A percentile compares a stretch with the other conserved stretches of the same genome.
Conservation (phyloP, 176 grass and related monocot genomes). For the Carex kokanica region DNA sequence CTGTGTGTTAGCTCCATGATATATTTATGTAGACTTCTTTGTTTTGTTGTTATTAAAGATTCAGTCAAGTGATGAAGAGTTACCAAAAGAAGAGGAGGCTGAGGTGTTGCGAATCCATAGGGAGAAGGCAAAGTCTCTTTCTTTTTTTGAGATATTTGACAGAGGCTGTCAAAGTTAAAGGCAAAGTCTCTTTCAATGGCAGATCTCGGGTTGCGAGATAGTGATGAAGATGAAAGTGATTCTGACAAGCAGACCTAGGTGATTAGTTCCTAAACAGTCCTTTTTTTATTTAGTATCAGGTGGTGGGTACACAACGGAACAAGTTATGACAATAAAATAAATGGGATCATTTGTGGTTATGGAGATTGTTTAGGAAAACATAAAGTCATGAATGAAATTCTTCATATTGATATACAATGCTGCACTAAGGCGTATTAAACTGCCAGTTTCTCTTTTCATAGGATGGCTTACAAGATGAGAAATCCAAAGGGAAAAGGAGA, state of each 20-base stretch:
- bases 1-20: not conserved
- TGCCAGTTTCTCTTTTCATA: slow-evolving; percentile 1
- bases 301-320: not conserved
- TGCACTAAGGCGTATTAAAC: not conserved
- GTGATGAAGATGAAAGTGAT: slow-evolving; percentile 48
- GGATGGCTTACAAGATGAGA: slow-evolving; percentile 35
- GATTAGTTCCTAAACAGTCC: not conserved
- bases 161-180: too few relatives aligned
- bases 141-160: too few relatives aligned
- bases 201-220: slow-evolving; percentile 65
- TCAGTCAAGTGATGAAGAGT: slow-evolving; percentile 56
- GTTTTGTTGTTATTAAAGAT: slow-evolving; percentile 34
- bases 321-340: not conserved
- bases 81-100: slow-evolving; percentile 54
- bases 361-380: not conserved
- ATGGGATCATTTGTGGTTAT: not conserved
- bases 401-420: not conserved
- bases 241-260: slow-evolving; percentile 47
- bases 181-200: slow-evolving; percentile 53
- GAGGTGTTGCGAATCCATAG: slow-evolving; percentile 51
- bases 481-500: slow-evolving; percentile 25
- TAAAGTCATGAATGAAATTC: not conserved
- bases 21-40: not conserved
- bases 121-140: slow-evolving; percentile 46
- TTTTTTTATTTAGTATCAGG: not conserved